These are phyloP conservation scores for Nicotiana benthamiana DNA, from an alignment of 257 asterid species.

Conservation along the genomic window DNA sequence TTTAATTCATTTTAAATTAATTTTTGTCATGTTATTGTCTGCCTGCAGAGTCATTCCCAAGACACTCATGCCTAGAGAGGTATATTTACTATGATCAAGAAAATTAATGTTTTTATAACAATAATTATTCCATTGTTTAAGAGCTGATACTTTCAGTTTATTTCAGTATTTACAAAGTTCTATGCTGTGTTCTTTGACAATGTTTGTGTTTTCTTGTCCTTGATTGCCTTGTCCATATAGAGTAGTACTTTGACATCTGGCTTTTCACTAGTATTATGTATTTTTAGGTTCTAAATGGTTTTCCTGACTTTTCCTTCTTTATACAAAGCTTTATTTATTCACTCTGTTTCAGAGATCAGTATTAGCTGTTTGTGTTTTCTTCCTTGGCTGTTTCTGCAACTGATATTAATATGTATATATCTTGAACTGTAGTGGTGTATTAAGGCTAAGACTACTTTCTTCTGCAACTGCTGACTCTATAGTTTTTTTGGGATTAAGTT, in stretches of 20 bases:
- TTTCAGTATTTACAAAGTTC: not conserved
- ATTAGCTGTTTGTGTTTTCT: conserved; percentile 31
- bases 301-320: conserved; percentile 26
- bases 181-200: not conserved
- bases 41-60: conserved; percentile 95
- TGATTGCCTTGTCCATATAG: conserved; percentile 37
- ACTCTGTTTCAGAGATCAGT: conserved; percentile 15
- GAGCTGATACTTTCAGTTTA: not conserved
- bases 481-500: conserved; percentile 22
- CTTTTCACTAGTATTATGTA: conserved; percentile 22
- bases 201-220: conserved; percentile 16
- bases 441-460: conserved; percentile 12
- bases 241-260: conserved; percentile 24
- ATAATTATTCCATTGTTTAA: not conserved
- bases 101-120: conserved; percentile 11
- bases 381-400: conserved; percentile 39
- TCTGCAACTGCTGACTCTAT: conserved; percentile 23
- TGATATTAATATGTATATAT: not conserved
- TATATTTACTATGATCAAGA: conserved; percentile 37
- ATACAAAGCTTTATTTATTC: conserved; percentile 27
- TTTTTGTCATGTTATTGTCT: conserved; percentile 63
- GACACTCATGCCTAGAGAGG: conserved; percentile 99
- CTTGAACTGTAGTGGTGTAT: not conserved
- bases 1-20: conserved; percentile 22
- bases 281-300: conserved; percentile 26